A percentile compares a stretch with the other conserved stretches of the same genome.
phyloP scores from a whole-genome alignment of 2,329 filamentous ascomycete genomes.

The Ophiognomonia clavigignenti-juglandacearum region DNA sequence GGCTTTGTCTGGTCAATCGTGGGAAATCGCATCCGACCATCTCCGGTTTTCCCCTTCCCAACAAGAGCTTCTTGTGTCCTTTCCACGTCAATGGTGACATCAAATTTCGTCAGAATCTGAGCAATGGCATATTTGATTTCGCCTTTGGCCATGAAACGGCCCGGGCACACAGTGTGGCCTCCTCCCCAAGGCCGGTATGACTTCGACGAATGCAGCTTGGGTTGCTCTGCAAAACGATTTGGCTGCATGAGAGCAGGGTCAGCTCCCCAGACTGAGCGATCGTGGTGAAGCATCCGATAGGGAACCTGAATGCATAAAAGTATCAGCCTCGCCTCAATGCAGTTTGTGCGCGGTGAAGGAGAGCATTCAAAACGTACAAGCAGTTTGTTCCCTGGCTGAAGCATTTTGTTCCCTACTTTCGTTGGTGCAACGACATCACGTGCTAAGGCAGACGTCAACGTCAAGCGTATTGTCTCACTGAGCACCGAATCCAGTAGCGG shows the following conservation, averaged over 20 bases:
- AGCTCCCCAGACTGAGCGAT: background rate
- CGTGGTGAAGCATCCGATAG: background rate
- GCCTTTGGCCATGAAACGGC: background rate
- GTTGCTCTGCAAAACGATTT: background rate
- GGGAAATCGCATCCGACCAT: background rate
- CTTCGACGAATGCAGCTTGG: slow-evolving; percentile 1
- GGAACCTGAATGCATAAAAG: background rate
- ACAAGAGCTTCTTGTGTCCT: background rate
- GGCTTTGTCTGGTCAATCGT: background rate
- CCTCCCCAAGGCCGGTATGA: slow-evolving; percentile 1
- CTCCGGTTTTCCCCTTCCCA: background rate
- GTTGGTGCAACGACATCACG: slow-evolving; percentile 1
- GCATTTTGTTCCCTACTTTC: background rate
- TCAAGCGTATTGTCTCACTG: background rate
- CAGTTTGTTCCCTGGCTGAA: background rate
- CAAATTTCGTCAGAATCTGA: background rate
- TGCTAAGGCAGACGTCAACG: background rate
- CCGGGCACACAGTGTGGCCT: background rate
- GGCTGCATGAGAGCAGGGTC: background rate
- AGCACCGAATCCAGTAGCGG: background rate
- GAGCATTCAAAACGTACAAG: background rate
- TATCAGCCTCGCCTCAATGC: background rate
- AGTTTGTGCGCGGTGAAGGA: too few species aligned
- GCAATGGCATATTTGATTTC: background rate
- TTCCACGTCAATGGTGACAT: background rate